phyloP scores from a whole-genome alignment of 257 asterid genomes.

The Ballota nigra region DNA sequence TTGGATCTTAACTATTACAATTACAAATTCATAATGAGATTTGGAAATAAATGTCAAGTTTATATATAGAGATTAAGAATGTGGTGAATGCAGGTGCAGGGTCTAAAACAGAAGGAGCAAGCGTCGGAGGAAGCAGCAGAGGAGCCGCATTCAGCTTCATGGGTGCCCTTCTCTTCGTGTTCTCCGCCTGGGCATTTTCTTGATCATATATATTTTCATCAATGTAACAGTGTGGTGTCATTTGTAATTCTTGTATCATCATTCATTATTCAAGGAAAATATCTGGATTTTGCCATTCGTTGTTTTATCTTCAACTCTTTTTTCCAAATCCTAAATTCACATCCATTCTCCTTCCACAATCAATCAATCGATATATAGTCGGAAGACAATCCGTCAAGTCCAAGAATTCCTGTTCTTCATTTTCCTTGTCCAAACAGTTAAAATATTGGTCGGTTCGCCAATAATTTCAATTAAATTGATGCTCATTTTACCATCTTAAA shows the following conservation, averaged over 20 bases:
- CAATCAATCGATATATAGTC: too few relatives aligned
- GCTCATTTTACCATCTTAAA: too few relatives aligned
- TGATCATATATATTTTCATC: not conserved
- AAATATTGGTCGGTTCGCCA: too few relatives aligned
- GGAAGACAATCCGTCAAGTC: too few relatives aligned
- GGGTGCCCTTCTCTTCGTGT: conserved; percentile 16
- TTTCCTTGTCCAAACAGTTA: too few relatives aligned
- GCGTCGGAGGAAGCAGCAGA: conserved; percentile 31
- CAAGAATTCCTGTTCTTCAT: too few relatives aligned
- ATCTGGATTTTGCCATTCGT: not conserved
- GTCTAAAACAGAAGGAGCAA: conserved; percentile 38
- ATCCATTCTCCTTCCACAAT: too few relatives aligned
- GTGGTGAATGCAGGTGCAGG: conserved; percentile 15
- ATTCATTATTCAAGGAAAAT: not conserved
- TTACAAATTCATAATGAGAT: not conserved
- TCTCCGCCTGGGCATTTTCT: conserved; percentile 22
- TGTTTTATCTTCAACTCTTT: too few relatives aligned
- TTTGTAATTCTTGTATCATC: not conserved
- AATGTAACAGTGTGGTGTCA: not conserved
- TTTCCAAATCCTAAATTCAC: too few relatives aligned
- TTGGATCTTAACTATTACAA: not conserved
- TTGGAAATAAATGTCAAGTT: not conserved
- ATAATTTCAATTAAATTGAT: too few relatives aligned
- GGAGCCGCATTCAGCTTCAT: conserved; percentile 17
- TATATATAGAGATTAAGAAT: not conserved